phyloP scores from a whole-genome alignment of 768 basidiomycete genomes.

The Phaeotremella fagi region DNA sequence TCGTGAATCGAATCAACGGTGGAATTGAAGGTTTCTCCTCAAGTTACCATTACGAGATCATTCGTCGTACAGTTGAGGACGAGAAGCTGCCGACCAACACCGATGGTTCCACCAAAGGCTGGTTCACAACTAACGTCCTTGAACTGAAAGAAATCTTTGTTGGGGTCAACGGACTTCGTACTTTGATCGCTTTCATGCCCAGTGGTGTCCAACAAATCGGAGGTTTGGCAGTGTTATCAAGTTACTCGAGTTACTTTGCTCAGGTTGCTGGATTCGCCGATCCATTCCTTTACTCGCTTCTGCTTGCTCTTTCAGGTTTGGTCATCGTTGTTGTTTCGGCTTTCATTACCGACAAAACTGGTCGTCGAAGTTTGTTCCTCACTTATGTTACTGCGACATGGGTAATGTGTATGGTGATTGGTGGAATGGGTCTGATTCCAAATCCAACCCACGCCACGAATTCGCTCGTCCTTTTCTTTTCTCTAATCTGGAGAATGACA shows the following conservation, averaged over 20 bases:
- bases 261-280: conserved; percentile 15
- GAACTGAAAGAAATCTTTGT: conserved; percentile 27
- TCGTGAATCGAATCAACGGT: conserved; percentile 4
- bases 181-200: conserved; percentile 32
- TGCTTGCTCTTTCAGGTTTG: not conserved
- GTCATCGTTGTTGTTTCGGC: not conserved
- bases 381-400: not conserved
- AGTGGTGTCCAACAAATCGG: conserved; percentile 10
- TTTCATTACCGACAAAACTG: not conserved
- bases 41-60: conserved; percentile 13
- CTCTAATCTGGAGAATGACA: conserved; percentile 22
- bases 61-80: conserved; percentile 11
- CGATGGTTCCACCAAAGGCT: conserved; percentile 10
- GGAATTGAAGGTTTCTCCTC: not conserved
- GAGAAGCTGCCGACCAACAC: conserved; percentile 7
- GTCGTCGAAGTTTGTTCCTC: not conserved
- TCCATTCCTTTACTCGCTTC: conserved; percentile 3
- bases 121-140: conserved; percentile 14
- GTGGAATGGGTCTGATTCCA: not conserved
- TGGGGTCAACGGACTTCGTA: conserved; percentile 32
- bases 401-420: conserved; percentile 8
- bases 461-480: conserved; percentile 18
- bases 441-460: conserved; percentile 9
- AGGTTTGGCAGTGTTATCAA: conserved; percentile 14
- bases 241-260: conserved; percentile 11